phyloP scores from a whole-genome alignment of 2,329 filamentous ascomycete genomes.

The Curvularia eragrostidis region DNA sequence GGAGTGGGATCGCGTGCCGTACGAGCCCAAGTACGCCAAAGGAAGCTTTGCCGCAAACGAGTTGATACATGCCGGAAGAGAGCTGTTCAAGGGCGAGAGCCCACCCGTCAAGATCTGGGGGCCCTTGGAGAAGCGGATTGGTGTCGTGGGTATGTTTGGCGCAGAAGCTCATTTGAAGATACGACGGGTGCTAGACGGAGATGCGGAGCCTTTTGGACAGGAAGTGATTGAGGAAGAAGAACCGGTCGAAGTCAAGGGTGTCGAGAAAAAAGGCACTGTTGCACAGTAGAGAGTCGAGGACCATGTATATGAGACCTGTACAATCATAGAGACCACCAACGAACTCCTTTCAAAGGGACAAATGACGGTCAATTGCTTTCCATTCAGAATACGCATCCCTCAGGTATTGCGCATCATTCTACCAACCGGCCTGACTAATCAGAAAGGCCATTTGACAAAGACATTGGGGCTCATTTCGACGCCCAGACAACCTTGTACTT shows the following conservation, averaged over 20 bases:
- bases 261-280: constrained; percentile 10
- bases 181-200: constrained; percentile 31
- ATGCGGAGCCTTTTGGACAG: constrained; percentile 30
- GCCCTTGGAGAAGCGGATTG: constrained; percentile 38
- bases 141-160: constrained; percentile 46
- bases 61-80: constrained; percentile 41
- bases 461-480: constrained; percentile 6
- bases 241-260: background rate
- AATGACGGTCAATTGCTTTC: background rate
- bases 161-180: constrained; percentile 37
- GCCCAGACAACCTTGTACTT: constrained; percentile 63
- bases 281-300: constrained; percentile 12
- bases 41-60: constrained; percentile 43
- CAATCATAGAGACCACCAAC: constrained; percentile 3
- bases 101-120: constrained; percentile 41
- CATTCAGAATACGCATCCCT: background rate
- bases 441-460: background rate
- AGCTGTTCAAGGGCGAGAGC: constrained; percentile 43
- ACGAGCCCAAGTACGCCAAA: constrained; percentile 45
- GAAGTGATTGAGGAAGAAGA: constrained; percentile 16
- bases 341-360: background rate
- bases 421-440: background rate
- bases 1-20: constrained; percentile 46
- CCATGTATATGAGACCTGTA: constrained; percentile 19
- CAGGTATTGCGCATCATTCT: background rate